Percentiles rank a stretch among this genome's conserved stretches.
Evolutionary conservation across 1,284 basidiomycete genomes (phyloP).

Genomic region (Quambalaria eucalypti): DNA sequence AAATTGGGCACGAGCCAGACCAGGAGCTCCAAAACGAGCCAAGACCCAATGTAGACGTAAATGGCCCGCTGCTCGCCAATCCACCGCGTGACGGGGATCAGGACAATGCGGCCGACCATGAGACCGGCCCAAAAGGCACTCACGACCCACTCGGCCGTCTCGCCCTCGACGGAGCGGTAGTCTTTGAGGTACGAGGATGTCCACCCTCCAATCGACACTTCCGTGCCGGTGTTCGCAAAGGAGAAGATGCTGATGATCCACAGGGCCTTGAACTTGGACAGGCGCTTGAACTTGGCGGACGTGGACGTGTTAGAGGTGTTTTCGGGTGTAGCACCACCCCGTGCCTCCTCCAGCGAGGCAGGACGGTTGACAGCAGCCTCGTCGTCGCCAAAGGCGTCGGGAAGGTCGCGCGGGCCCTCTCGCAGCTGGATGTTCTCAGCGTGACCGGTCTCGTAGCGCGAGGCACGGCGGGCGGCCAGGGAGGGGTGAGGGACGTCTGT

Average conservation of each 20-base stretch:
- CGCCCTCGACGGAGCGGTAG: slow-evolving; percentile 8
- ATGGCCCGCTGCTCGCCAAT: slow-evolving; percentile 23
- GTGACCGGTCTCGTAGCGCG: no score
- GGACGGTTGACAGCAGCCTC: no score
- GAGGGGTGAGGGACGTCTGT: background rate
- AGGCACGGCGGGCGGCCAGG: background rate
- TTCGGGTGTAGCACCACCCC: no score
- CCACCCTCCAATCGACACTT: slow-evolving; percentile 33
- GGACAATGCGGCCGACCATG: slow-evolving; percentile 20
- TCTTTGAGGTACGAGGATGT: slow-evolving; percentile 15
- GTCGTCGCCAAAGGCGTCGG: no score
- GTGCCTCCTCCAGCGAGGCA: no score
- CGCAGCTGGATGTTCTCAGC: no score
- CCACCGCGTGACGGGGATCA: slow-evolving; percentile 20
- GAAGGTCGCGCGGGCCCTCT: background rate
- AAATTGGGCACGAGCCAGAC: slow-evolving; percentile 27
- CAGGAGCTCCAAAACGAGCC: slow-evolving; percentile 22
- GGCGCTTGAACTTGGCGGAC: slow-evolving; percentile 12
- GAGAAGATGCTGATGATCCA: slow-evolving; percentile 16
- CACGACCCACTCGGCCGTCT: slow-evolving; percentile 19
- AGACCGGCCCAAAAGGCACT: slow-evolving; percentile 31
- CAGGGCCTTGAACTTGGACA: slow-evolving; percentile 10
- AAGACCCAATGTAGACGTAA: slow-evolving; percentile 16
- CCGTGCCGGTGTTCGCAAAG: slow-evolving; percentile 24
- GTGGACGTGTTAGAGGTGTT: background rate